Conservation (phyloP, 192 early-diverging fungal genomes). For the Spizellomyces punctatus region DNA sequence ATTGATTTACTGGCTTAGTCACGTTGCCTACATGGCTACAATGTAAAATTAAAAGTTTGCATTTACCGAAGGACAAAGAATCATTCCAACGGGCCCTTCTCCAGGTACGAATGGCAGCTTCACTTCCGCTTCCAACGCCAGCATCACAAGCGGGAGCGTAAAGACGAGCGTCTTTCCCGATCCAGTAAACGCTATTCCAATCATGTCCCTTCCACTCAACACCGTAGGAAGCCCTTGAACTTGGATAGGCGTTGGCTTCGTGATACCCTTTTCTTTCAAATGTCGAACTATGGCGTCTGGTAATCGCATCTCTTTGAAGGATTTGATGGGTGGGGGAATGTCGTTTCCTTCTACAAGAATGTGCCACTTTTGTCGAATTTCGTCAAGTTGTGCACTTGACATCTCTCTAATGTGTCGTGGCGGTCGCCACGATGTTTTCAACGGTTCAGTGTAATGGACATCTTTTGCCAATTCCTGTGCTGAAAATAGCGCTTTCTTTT, state of each 20-base stretch:
- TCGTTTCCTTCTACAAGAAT: constrained; percentile 89
- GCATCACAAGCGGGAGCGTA: constrained; percentile 89
- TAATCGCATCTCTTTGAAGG: constrained; percentile 83
- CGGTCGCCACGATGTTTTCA: constrained; percentile 84
- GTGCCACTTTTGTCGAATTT: constrained; percentile 79
- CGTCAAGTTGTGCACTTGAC: constrained; percentile 51
- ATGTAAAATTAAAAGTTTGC: no score
- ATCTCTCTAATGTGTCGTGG: constrained; percentile 70
- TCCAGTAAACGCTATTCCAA: constrained; percentile 94
- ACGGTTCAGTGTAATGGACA: constrained; percentile 82
- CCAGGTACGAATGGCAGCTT: constrained; percentile 77
- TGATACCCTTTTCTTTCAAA: constrained; percentile 78
- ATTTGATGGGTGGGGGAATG: constrained; percentile 79
- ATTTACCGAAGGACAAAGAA: constrained; percentile 88
- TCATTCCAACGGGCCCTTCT: constrained; percentile 93
- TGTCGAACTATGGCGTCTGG: constrained; percentile 78
- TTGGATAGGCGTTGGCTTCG: constrained; percentile 94
- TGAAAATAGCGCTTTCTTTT: constrained; percentile 78
- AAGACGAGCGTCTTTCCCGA: constrained; percentile 96
- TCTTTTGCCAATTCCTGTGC: constrained; percentile 86
- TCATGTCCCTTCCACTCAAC: constrained; percentile 93
- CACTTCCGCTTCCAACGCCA: constrained; percentile 91
- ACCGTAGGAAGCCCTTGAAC: constrained; percentile 94
- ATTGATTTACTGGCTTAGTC: background rate
- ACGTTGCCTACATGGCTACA: no score